Evolutionary conservation across 2,329 filamentous ascomycete genomes (phyloP).

Genomic region (Dactylellina haptotyla): DNA sequence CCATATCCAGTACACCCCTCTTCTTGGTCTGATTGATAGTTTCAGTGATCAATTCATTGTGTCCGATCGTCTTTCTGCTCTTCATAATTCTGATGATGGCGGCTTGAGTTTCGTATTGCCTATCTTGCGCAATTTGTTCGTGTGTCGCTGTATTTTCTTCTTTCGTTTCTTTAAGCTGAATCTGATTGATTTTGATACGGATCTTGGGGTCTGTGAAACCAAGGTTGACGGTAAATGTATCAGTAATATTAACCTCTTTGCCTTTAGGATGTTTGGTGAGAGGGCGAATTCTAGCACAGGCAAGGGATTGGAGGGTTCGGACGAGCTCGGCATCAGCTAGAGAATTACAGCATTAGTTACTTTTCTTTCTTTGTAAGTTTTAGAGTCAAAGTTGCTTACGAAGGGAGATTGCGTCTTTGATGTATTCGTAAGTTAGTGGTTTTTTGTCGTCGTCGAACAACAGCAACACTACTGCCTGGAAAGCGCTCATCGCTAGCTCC

Average conservation of each 20-base stretch:
- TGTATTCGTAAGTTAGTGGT: conserved; percentile 75
- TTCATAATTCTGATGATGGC: conserved; percentile 98
- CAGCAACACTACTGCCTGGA: conserved; percentile 89
- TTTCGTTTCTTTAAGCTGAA: conserved; percentile 94
- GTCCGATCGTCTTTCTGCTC: conserved; percentile 84
- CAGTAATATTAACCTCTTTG: conserved; percentile 78
- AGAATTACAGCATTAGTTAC: conserved; percentile 56
- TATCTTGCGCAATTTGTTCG: conserved; percentile 84
- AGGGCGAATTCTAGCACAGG: conserved; percentile 87
- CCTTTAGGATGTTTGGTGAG: conserved; percentile 86
- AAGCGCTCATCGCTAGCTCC: conserved; percentile 88
- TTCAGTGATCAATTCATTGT: conserved; percentile 87
- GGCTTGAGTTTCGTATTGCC: conserved; percentile 95
- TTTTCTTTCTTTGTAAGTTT: not conserved
- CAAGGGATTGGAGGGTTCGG: conserved; percentile 92
- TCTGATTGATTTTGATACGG: conserved; percentile 97
- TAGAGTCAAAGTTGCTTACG: conserved; percentile 56
- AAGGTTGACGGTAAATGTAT: conserved; percentile 85
- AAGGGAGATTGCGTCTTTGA: conserved; percentile 78
- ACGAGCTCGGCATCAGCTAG: conserved; percentile 78
- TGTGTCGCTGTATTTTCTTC: conserved; percentile 95
- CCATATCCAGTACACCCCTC: conserved; percentile 83
- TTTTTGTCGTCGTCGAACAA: conserved; percentile 77
- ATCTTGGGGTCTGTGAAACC: conserved; percentile 82
- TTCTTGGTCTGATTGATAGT: conserved; percentile 90